Evolutionary conservation across 306 rosid species (phyloP), one percentile per base, ranked within the genome.

Genomic region (Bauhinia variegata): DNA sequence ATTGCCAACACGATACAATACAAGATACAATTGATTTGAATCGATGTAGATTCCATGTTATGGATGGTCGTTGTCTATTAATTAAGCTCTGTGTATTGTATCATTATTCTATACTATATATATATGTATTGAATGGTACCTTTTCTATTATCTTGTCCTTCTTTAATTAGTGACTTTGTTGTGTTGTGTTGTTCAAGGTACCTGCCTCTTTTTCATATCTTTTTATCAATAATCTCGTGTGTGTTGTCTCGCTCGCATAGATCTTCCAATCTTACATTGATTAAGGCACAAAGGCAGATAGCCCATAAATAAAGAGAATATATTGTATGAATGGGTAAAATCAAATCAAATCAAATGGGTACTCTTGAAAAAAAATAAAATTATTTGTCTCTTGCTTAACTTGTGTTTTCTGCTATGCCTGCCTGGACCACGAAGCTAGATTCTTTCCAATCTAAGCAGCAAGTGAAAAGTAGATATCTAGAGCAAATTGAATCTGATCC

Each of bases 401-500:
- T 57, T 42, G 11, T 51, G 67, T 57, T 23, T 48, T 31, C 53
- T 65, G 55, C 14, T 12, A 12, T 5, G 15, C 41, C 41, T 5
- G 15, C 41, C 41, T 36, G 7, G 66, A 13, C 38, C 66, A 33
- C 60, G 58, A 47, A 36, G 59, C 59, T 36, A 70, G 32, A 47
- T 69, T 1, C 28, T 70, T 70, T 41, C 17, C 34, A 46, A 69
- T 57, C 12, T 36, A 70, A 48, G 67, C 16, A 60, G 31, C 57
- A 60, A 60, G 51, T 13, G 52, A 52, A 52, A 54, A 39, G 75
- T 38, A 50, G 68, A 60, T 60, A n/a, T n/a, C n/a, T n/a, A 13
- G 14, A 51, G 17, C 16, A 46, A 60, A 11, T 11, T 71, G 75
- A 60, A 72, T 72, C 62, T 28, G 76, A 60, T 71, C 62, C 62